These are phyloP conservation scores for Sclerotinia minor DNA, from an alignment of 2,329 filamentous ascomycete species.

Conservation along the genomic window DNA sequence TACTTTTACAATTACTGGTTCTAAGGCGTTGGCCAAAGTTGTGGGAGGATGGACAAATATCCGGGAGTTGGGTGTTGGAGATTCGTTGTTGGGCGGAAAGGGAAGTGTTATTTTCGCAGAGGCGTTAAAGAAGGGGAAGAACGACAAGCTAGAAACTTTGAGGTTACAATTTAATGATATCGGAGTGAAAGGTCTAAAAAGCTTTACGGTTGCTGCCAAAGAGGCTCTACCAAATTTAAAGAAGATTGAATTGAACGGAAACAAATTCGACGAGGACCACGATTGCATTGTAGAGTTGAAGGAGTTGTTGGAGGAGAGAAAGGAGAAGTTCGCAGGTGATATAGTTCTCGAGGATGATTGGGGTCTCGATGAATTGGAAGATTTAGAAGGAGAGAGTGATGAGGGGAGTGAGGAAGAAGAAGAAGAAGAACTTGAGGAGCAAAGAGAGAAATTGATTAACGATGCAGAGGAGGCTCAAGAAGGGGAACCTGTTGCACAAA, in stretches of 20 bases:
- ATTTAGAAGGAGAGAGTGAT: constrained; percentile 72
- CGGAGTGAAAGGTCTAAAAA: constrained; percentile 70
- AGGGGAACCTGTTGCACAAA: constrained; percentile 64
- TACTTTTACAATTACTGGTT: constrained; percentile 84
- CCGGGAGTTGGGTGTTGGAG: constrained; percentile 82
- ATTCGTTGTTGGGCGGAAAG: constrained; percentile 78
- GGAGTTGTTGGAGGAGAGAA: constrained; percentile 72
- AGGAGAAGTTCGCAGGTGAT: constrained; percentile 69
- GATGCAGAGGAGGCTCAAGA: constrained; percentile 72
- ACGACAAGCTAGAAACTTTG: constrained; percentile 76
- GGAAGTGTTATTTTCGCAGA: constrained; percentile 73
- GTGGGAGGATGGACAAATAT: constrained; percentile 73
- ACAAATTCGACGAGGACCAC: constrained; percentile 90
- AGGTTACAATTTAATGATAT: constrained; percentile 95
- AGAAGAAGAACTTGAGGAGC: constrained; percentile 58
- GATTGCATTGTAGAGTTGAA: constrained; percentile 66
- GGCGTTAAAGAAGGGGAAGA: constrained; percentile 72
- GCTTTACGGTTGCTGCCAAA: constrained; percentile 67
- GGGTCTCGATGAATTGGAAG: constrained; percentile 83
- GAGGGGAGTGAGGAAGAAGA: constrained; percentile 67
- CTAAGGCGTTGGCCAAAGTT: constrained; percentile 73
- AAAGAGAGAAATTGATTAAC: constrained; percentile 67
- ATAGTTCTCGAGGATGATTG: constrained; percentile 74
- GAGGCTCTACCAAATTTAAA: constrained; percentile 71
- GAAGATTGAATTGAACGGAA: constrained; percentile 92